Base-by-base conservation (phyloP, 129 eudicot species). In the Deinandra increscens region DNA sequence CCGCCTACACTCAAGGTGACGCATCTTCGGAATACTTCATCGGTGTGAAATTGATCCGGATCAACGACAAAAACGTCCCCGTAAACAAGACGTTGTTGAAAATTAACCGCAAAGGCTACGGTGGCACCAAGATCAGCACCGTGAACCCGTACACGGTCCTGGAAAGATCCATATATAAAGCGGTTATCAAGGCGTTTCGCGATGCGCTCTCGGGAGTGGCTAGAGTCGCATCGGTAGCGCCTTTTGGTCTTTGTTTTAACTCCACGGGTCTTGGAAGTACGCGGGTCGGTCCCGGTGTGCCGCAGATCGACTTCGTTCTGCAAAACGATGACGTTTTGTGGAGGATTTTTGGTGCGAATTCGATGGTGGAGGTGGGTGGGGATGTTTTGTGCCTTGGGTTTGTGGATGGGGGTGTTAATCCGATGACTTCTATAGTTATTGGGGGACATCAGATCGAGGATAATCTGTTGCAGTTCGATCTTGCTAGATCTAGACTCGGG, bases 61-160 rank as follows among this genome's bases (percentile, higher is more conserved):
- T 82, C 23, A 42, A 66, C 13, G 74, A 37, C 48, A 43, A 64
- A 45, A 20, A 10, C 22, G 76, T 83, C 5, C 66, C 75, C 0
- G 0, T 79, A 10, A 79, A 79, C 68, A 51, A 66, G 19, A 74
- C 79, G 0, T 71, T 79, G 48, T 19, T 79, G 29, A 70, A 76
- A 4, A 75, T 79, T n/a, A 55, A 83, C 38, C 66, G 9, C 4
- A 14, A 70, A 14, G 88, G 88, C 7, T 12, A 48, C n/a, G 84
- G 85, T 6, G 89, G 89, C 7, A 81, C 86, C 3, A 84, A 71
- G 61, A 69, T 84, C 39, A 81, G 89, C 75, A 78, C 80, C 7
- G 70, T 78, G 17, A 68, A 61, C 12, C 85, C 85, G 0, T 84
- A 81, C 79, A 81, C 89, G 4, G 77, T 81, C 9, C 43, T 84